Base-by-base conservation (phyloP, 2,329 filamentous ascomycete species). In the Penicillium expansum region DNA sequence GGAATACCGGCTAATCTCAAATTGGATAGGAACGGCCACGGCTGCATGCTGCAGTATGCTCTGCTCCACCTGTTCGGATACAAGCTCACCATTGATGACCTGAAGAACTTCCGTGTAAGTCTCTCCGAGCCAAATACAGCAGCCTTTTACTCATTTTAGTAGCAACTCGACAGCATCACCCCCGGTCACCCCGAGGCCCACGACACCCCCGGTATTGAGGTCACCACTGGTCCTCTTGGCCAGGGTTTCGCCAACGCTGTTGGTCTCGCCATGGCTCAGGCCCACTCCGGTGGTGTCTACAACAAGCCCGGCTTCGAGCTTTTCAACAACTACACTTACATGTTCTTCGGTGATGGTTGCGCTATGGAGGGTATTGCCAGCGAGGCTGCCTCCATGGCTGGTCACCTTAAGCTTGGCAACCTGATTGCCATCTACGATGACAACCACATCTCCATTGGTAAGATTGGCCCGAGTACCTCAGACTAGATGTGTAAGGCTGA, bases 21-120 rank as follows among this genome's bases (percentile, higher is more conserved):
- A 29, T 60, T 49, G 29, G 27, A 45, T 70, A 97, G 92, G 61
- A 99, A 99, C 83, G 94, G 94, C 69, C 94, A 99, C 82, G 94
- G 89, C 70, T 99, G 94, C 86, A 96, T 99, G 92, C 91, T 99
- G 60, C 94, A 97, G 78, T 99, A 99, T 87, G 90, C 93, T 72
- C 86, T 99, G 68, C 89, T 99, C 71, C 94, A 99, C 83, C 84
- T 99, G 56, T 96, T 92, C 79, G 94, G 94, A 77, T 99, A 96
- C 77, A 85, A 80, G 63, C 70, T 99, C 68, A 85, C 85, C 72
- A 82, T 99, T 61, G 90, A 99, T 72, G 94, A 97, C 80, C 79
- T 99, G 69, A 99, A 97, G 87, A 80, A 82, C 70, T 99, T 99
- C 90, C 89, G 94, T 78, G 92, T 96, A 86, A 78, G 91, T 83